Evolutionary conservation across 1,284 basidiomycete species (phyloP), one percentile per base, ranked within the genome.

Genomic region (Cystobasidium sp.): DNA sequence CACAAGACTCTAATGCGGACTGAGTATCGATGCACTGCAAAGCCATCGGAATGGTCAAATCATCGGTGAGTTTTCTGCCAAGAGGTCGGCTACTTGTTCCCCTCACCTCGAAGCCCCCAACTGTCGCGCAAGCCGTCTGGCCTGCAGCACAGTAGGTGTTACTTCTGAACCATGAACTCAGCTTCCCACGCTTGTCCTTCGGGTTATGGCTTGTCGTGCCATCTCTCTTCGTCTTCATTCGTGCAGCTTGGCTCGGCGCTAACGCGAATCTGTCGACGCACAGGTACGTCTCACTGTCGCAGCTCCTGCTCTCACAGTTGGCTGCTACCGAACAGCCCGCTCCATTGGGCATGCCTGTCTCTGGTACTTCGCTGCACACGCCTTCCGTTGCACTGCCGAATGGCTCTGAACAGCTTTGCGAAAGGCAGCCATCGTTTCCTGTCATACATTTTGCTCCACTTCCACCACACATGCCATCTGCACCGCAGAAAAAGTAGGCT

Each of bases 11-110:
- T 5, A 72, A 39, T 7, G 70, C 14, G 4, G 49, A 49, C 20
- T 31, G 20, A 9, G 62, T 65, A 41, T 72, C 70, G 51, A 72
- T 49, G 46, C 70, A 72, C 62, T 72, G 43, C 24, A 62, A 20
- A 20, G 16, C 14, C 16, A 20, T 51, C 47, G 47, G 16, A 51
- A 20, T 16, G 47, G 20, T 51, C 14, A 51, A 1, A 51, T 20
- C 16, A 51, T 51, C 47, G 6, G 47, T 20, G 2, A 20, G 14
- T 51, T 51, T 51, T 20, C 20, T 16, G 47, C 47, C 16, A 51
- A 51, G 1, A 1, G 14, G 20, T 51, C 14, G 37, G 41, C n/a
- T 8, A 31, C n/a, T 31, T 55, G 47, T 16, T 51, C 20, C 16
- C 14, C 53, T 24, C 22, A 68, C 66, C 66, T 68, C 66, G 22